Percentiles rank a stretch among this genome's conserved stretches.
Evolutionary conservation across 805 yeast species (phyloP).

Genomic region (Candida railenensis): DNA sequence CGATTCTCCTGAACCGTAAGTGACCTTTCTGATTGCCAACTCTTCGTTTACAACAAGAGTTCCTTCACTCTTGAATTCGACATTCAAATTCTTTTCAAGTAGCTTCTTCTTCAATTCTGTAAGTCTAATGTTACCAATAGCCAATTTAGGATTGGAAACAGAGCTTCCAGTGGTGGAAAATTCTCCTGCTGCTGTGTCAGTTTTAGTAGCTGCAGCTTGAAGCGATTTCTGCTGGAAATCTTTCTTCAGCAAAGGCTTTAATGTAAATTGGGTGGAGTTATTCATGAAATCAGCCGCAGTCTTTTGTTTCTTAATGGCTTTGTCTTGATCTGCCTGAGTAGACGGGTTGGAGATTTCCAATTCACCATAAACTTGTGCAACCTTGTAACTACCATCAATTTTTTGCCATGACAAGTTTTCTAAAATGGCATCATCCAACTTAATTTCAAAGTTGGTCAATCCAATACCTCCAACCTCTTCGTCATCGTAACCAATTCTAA

Average conservation of each 20-base stretch:
- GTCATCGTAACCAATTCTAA: constrained; percentile 53
- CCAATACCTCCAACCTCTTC: constrained; percentile 26
- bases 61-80: constrained; percentile 93
- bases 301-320: constrained; percentile 16
- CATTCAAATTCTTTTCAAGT: constrained; percentile 56
- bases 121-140: constrained; percentile 85
- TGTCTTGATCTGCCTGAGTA: not conserved
- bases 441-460: constrained; percentile 51
- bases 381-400: constrained; percentile 74
- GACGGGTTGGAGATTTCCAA: constrained; percentile 35
- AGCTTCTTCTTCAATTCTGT: constrained; percentile 75
- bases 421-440: constrained; percentile 64
- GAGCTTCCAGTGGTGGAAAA: not conserved
- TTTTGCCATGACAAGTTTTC: constrained; percentile 77
- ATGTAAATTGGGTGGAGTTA: constrained; percentile 29
- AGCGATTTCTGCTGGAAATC: constrained; percentile 10
- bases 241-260: constrained; percentile 21
- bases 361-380: constrained; percentile 80
- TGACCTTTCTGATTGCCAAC: constrained; percentile 70
- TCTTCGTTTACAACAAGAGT: constrained; percentile 79
- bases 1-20: constrained; percentile 32
- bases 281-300: constrained; percentile 26
- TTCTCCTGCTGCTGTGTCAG: not conserved
- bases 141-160: constrained; percentile 41
- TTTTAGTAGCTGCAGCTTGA: not conserved